Evolutionary conservation across 2,329 filamentous ascomycete species (phyloP), one percentile per base, ranked within the genome.

Genomic region (Bimuria novae-zelandiae): DNA sequence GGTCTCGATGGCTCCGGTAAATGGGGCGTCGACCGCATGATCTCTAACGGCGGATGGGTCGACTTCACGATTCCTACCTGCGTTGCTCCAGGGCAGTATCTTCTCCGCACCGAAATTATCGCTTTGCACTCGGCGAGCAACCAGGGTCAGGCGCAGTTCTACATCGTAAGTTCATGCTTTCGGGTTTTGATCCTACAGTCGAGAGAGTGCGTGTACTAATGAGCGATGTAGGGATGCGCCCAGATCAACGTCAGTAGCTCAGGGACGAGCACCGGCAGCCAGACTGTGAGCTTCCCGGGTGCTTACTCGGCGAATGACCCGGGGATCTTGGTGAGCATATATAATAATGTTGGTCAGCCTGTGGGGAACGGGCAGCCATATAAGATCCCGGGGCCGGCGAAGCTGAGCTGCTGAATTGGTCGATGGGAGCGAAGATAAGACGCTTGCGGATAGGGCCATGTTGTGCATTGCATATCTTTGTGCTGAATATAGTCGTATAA

Each of bases 1-100:
- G 69, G 72, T 3, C 68, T 76, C n/a, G 65, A 73, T 37, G 53
- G 63, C 37, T 71, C 71, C 35, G 73, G 74, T 22, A 70, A 72
- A 49, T 82, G 79, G 79, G 79, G 75, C 23, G 79, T 81, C 35
- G 79, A 82, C 66, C 70, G 75, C 55, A 75, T 81, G 73, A 80
- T 81, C 59, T 56, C 67, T 37, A 74, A 72, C 61, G 61, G 71
- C 40, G 79, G 79, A 41, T 81, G 79, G 77, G 69, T 76, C 46
- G 72, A 74, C 52, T 72, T 72, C 55, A 64, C 41, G 8, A 39
- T 63, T 41, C 69, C 67, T 10, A 42, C 50, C 4, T 67, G 64
- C 47, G 49, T 67, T 25, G 65, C 68, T 2, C 59, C 68, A 14
- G 68, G 68, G 19, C 60, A 70, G 43, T 77, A 77, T 51, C 66